Conservation (phyloP, 306 rosid genomes). For the Begonia loranthoides region DNA sequence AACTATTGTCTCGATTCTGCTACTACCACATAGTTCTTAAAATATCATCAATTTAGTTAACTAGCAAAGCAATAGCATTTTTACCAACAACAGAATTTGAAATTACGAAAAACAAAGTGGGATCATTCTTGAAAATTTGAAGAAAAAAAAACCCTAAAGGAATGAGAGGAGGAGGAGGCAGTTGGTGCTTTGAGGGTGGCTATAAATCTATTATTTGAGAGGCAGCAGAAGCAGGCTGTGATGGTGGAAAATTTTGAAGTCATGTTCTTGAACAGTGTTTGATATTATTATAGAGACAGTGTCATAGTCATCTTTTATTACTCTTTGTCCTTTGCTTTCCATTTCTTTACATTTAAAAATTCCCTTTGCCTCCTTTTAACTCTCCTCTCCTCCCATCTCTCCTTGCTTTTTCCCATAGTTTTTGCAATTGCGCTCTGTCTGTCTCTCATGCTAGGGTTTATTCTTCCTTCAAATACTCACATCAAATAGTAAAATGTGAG, state of each 20-base stretch:
- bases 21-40: too few relatives aligned
- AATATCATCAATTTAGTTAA: too few relatives aligned
- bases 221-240: too few relatives aligned
- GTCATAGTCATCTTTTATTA: conserved; percentile 1
- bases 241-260: background rate
- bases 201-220: too few relatives aligned
- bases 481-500: background rate
- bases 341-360: background rate
- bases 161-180: too few relatives aligned
- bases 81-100: too few relatives aligned
- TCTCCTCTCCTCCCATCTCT: background rate
- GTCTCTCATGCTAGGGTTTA: background rate
- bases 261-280: background rate
- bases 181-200: too few relatives aligned
- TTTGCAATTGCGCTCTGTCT: background rate
- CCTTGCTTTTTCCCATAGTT: background rate
- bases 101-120: too few relatives aligned
- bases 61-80: too few relatives aligned
- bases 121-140: too few relatives aligned
- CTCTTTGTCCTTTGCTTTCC: background rate
- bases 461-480: background rate
- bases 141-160: too few relatives aligned
- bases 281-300: conserved; percentile 1
- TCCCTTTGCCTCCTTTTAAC: background rate
- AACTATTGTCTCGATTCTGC: too few relatives aligned